Evolutionary conservation across 768 basidiomycete species (phyloP).

Genomic region (Naematelia encephala): DNA sequence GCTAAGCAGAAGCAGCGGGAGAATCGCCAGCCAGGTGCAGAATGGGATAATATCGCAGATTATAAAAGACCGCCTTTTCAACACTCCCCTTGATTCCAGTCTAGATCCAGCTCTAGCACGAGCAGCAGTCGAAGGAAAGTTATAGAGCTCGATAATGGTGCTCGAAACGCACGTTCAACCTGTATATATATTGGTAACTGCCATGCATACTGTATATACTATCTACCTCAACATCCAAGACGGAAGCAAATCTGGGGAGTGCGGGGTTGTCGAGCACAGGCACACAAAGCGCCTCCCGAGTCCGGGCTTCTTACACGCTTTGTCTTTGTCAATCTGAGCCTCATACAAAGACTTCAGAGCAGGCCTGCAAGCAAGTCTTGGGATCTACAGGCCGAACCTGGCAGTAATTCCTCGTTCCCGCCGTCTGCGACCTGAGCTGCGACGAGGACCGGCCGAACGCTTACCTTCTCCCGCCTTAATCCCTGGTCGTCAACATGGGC

Average conservation of each 20-base stretch:
- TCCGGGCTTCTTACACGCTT: not conserved
- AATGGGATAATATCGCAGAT: conserved; percentile 92
- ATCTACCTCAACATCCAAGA: no score
- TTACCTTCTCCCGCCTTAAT: conserved; percentile 4
- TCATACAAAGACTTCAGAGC: not conserved
- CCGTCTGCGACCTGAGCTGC: no score
- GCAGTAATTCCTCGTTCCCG: no score
- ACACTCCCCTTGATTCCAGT: conserved; percentile 26
- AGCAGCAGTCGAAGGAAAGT: conserved; percentile 20
- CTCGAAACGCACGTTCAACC: not conserved
- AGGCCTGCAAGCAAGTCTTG: not conserved
- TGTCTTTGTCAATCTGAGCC: not conserved
- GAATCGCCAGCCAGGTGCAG: conserved; percentile 84
- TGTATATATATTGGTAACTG: not conserved
- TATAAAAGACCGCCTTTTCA: conserved; percentile 86
- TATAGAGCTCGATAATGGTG: not conserved
- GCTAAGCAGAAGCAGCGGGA: conserved; percentile 60
- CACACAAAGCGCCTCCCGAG: not conserved
- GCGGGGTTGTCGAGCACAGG: not conserved
- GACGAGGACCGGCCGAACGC: not conserved
- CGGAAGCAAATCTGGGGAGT: not conserved
- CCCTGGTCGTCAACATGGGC: conserved; percentile 30
- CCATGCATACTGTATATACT: no score
- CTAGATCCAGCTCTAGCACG: conserved; percentile 17
- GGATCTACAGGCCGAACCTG: no score